Conservation (phyloP, 768 basidiomycete genomes). For the Clitopilus passeckerianus region DNA sequence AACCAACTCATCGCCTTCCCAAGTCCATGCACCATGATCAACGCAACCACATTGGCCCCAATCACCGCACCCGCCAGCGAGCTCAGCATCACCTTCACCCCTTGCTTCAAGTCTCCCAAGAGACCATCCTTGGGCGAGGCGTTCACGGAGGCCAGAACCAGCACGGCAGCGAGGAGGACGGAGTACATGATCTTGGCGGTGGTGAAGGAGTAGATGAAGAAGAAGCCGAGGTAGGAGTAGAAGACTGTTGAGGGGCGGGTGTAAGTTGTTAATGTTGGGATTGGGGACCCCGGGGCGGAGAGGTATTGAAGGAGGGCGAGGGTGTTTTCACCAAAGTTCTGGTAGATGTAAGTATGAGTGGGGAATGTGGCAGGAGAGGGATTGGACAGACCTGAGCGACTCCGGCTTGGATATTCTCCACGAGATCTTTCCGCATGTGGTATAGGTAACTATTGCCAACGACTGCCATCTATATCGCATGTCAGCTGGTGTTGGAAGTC, state of each 20-base stretch:
- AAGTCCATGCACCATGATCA: constrained; percentile 57
- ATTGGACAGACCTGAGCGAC: constrained; percentile 51
- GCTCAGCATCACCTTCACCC: constrained; percentile 45
- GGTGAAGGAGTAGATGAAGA: constrained; percentile 70
- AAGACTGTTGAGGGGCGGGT: constrained; percentile 67
- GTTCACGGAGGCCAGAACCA: constrained; percentile 26
- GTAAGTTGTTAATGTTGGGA: constrained; percentile 57
- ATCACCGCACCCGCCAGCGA: constrained; percentile 32
- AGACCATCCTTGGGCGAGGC: constrained; percentile 21
- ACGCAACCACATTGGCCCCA: constrained; percentile 66
- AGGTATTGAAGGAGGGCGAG: constrained; percentile 76
- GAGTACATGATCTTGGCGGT: constrained; percentile 66
- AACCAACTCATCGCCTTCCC: constrained; percentile 86
- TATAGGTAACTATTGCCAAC: constrained; percentile 92
- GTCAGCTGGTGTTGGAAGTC: background rate
- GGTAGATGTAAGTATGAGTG: constrained; percentile 21
- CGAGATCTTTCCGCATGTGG: constrained; percentile 87
- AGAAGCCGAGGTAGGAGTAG: constrained; percentile 63
- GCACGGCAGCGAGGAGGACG: constrained; percentile 39
- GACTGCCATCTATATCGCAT: constrained; percentile 68
- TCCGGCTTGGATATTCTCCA: constrained; percentile 81
- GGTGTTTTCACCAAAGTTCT: constrained; percentile 89
- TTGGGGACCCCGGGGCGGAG: constrained; percentile 61
- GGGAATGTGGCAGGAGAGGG: background rate
- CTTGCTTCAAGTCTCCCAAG: constrained; percentile 32